phyloP scores from a whole-genome alignment of 176 grass and related monocot species.

The Urochloa ruziziensis region DNA sequence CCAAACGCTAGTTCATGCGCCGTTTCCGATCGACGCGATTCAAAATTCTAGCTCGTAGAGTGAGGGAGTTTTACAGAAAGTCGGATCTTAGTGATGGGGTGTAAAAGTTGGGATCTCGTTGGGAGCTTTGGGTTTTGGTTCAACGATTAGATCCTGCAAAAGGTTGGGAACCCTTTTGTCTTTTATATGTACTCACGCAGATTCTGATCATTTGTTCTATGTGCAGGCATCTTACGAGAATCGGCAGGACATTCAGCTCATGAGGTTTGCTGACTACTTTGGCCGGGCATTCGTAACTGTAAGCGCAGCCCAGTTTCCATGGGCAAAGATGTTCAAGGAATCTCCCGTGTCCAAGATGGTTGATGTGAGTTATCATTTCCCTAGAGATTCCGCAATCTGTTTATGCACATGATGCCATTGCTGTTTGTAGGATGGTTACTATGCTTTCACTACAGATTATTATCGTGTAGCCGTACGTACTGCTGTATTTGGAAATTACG shows the following conservation, averaged over 20 bases:
- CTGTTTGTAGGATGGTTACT: background rate
- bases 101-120: conserved; percentile 36
- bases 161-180: background rate
- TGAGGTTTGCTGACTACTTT: conserved; percentile 98
- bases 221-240: conserved; percentile 78
- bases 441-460: background rate
- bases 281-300: conserved; percentile 68
- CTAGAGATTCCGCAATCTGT: background rate
- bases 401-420: background rate
- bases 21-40: background rate
- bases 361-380: conserved; percentile 55
- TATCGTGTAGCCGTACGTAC: background rate
- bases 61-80: conserved; percentile 4
- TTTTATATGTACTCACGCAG: background rate
- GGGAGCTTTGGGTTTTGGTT: conserved; percentile 20
- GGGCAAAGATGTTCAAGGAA: conserved; percentile 97
- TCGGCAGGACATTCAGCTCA: conserved; percentile 88
- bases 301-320: conserved; percentile 75
- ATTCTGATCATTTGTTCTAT: conserved; percentile 17
- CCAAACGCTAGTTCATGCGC: background rate
- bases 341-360: conserved; percentile 74
- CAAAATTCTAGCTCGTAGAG: conserved; percentile 25
- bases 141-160: conserved; percentile 26
- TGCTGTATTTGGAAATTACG: background rate
- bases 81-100: conserved; percentile 12